These are phyloP conservation scores for Cryphonectria nitschkei DNA, from an alignment of 2,329 filamentous ascomycete species.

Conservation along the genomic window DNA sequence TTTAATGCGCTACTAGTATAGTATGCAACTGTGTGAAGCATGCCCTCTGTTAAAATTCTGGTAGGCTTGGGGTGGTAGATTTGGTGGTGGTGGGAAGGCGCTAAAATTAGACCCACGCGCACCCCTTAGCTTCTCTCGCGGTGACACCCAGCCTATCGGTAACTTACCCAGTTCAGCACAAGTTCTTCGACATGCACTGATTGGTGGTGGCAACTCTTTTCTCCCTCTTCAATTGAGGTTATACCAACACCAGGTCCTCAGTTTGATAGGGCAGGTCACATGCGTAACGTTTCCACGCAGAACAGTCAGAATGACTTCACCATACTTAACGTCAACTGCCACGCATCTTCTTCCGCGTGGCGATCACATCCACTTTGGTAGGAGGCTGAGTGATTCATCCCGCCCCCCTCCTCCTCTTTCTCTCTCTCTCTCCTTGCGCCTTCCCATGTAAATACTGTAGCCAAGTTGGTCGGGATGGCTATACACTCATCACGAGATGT, in stretches of 20 bases:
- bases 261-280: neutral
- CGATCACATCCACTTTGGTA: neutral
- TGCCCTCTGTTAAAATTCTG: neutral
- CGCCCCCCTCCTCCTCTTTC: too few species aligned
- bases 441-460: too few species aligned
- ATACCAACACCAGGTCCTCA: neutral
- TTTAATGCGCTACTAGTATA: neutral
- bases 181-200: neutral
- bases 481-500: neutral
- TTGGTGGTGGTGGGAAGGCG: neutral
- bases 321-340: neutral
- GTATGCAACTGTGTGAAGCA: neutral
- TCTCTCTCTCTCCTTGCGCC: neutral
- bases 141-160: conserved; percentile 2
- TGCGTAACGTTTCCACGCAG: neutral
- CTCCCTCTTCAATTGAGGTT: neutral
- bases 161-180: neutral
- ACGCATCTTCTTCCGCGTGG: neutral
- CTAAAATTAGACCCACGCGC: neutral
- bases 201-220: neutral
- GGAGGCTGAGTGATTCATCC: neutral
- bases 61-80: neutral
- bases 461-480: neutral
- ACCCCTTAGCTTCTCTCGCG: neutral
- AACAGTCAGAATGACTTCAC: neutral